A percentile compares a stretch with the other conserved stretches of the same genome.
phyloP scores from a whole-genome alignment of 1,139 yeast genomes.

The Suhomyces bokatorum region DNA sequence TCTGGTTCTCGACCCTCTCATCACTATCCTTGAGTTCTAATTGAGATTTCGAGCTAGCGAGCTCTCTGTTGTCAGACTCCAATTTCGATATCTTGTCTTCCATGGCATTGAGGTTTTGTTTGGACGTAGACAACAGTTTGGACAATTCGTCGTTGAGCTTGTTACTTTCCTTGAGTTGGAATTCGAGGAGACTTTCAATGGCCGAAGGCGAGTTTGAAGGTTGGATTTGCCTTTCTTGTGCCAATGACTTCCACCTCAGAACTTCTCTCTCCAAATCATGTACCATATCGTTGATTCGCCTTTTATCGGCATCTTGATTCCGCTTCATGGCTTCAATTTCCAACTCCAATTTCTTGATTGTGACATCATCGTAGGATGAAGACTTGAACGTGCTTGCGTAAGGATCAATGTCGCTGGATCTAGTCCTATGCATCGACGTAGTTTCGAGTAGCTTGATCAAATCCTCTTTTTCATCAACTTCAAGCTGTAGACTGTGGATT shows the following conservation, averaged over 20 bases:
- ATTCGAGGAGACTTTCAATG: conserved; percentile 33
- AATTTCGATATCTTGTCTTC: conserved; percentile 16
- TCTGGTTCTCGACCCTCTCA: conserved; percentile 22
- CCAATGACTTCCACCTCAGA: not conserved
- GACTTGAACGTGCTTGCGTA: conserved; percentile 32
- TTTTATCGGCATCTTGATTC: conserved; percentile 33
- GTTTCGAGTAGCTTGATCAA: conserved; percentile 17
- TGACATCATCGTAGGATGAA: conserved; percentile 34
- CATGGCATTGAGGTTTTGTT: conserved; percentile 13
- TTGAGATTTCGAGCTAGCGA: conserved; percentile 2
- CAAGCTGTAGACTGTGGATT: conserved; percentile 26
- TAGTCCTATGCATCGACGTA: not conserved
- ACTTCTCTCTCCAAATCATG: conserved; percentile 13
- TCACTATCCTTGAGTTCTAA: conserved; percentile 21
- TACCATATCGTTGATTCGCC: conserved; percentile 27
- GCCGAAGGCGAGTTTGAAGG: conserved; percentile 14
- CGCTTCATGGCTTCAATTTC: conserved; percentile 38
- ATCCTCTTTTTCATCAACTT: conserved; percentile 34
- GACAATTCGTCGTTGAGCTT: conserved; percentile 25
- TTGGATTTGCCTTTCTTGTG: not conserved
- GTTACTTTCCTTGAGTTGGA: conserved; percentile 36
- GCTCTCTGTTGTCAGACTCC: conserved; percentile 11
- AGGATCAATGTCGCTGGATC: conserved; percentile 29
- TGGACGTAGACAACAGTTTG: conserved; percentile 22
- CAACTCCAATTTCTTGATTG: conserved; percentile 33